Base-by-base conservation (phyloP, 2,329 filamentous ascomycete species). In the Ceratocystis eucalypticola region DNA sequence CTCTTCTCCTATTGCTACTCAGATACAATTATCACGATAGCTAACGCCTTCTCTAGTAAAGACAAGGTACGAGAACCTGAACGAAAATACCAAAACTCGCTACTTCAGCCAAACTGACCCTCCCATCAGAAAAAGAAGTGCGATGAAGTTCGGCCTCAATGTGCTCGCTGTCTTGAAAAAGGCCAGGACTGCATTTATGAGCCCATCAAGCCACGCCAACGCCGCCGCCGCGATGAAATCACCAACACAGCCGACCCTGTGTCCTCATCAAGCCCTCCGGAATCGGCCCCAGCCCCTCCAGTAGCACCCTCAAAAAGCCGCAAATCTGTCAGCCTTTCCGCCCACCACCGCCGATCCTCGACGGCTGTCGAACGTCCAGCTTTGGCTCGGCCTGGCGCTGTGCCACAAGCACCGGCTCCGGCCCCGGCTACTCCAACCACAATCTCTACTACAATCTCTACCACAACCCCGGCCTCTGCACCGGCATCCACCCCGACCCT, bases 61-160 rank as follows among this genome's bases (percentile, higher is more conserved):
- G 67, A 68, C 46, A 68, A 68, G 65, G 67, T 68, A 66, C 59
- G n/a, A 20, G 28, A 12, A 41, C 37, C 62, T n/a, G 6, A 1
- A 3, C 59, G 22, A 15, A 33, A 20, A 10, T 17, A 50, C 7
- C 4, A 41, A 50, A 44, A 57, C 10, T n/a, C 30, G 8, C 48
- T 15, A n/a, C 37, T 41, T 41, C 10, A 62, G 45, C 7, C 5
- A 37, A 5, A 17, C 17, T 57, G 61, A 69, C 33, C 5, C 45
- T 20, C 20, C 25, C 7, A 37, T 69, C 68, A 83, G 81, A 83
- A 84, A 72, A 84, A 84, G 72, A 83, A 83, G 74, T 83, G 81
- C 70, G 79, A 83, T 70, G 81, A 83, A 72, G 74, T 72, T 44
- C 78, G 80, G 6, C 81, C 81, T 2, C 74, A 75, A 59, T 83